Evolutionary conservation across 73 alveolate genomes (phyloP).

Genomic region (Paraurostyla sp.): DNA sequence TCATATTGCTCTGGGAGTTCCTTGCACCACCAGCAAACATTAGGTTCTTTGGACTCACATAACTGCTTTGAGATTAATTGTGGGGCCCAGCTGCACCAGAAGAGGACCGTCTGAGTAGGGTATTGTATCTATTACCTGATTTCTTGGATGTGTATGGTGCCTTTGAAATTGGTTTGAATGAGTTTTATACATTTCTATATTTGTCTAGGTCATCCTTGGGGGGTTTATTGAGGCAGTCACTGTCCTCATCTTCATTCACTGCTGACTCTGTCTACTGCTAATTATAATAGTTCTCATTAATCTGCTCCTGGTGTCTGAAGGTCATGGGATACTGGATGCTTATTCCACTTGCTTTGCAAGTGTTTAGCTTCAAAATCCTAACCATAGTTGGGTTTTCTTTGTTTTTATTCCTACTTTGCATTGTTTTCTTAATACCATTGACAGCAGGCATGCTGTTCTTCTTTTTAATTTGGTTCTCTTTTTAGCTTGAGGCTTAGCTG

Average conservation of each 20-base stretch:
- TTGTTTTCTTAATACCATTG: no score
- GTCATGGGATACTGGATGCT: background rate
- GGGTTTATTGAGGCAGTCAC: background rate
- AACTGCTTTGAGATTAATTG: slow-evolving; percentile 1
- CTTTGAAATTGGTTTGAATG: background rate
- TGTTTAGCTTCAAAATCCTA: background rate
- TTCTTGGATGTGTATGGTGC: slow-evolving; percentile 20
- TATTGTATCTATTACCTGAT: slow-evolving; percentile 32
- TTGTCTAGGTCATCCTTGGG: background rate
- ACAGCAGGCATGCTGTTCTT: no score
- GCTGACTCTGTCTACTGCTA: background rate
- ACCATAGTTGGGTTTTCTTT: background rate
- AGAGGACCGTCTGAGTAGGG: slow-evolving; percentile 16
- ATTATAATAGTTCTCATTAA: background rate
- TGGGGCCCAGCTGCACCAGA: slow-evolving; percentile 10
- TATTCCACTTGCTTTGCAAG: background rate
- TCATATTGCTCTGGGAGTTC: background rate
- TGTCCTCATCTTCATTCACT: background rate
- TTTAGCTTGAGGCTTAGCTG: background rate
- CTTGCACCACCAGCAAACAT: no score
- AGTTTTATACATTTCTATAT: background rate
- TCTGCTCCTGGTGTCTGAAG: slow-evolving; percentile 16
- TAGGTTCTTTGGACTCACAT: slow-evolving; percentile 41
- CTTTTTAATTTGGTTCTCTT: no score
- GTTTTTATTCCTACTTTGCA: background rate